phyloP scores from a whole-genome alignment of 768 basidiomycete species.

The Cystoderma amianthinum region DNA sequence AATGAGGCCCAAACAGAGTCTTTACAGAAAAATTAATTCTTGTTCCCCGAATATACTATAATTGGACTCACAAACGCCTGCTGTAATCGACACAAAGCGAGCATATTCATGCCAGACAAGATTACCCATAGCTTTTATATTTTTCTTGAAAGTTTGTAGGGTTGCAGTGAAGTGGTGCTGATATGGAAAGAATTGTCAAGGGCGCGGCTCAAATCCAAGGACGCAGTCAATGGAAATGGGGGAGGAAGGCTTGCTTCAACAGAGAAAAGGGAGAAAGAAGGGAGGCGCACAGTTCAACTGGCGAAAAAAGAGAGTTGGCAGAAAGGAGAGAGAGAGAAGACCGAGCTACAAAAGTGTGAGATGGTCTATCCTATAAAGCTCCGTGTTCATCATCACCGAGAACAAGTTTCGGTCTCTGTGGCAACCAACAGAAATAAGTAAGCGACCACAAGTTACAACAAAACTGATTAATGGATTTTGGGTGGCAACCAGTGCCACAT shows the following conservation, averaged over 20 bases:
- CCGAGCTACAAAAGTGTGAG: neutral
- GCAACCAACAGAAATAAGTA: slow-evolving; percentile 5
- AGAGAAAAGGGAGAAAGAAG: slow-evolving; percentile 19
- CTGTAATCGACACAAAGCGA: slow-evolving; percentile 61
- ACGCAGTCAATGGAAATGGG: slow-evolving; percentile 16
- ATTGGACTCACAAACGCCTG: slow-evolving; percentile 60
- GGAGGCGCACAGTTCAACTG: slow-evolving; percentile 13
- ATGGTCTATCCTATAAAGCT: slow-evolving; percentile 1
- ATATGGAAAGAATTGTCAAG: slow-evolving; percentile 14
- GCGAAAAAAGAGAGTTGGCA: slow-evolving; percentile 7
- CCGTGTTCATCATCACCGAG: neutral
- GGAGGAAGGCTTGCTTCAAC: slow-evolving; percentile 33
- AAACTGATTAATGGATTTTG: too few relatives aligned
- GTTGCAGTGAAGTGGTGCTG: neutral
- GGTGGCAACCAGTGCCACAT: too few relatives aligned
- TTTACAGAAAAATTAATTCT: slow-evolving; percentile 14
- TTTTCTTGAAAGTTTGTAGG: slow-evolving; percentile 3
- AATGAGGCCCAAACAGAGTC: slow-evolving; percentile 78
- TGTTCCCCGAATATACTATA: neutral
- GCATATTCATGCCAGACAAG: slow-evolving; percentile 78
- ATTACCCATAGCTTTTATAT: slow-evolving; percentile 54
- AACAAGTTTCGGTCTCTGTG: slow-evolving; percentile 10
- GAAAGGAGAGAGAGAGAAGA: slow-evolving; percentile 13
- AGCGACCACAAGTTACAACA: too few relatives aligned
- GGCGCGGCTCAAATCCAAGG: slow-evolving; percentile 28